These are phyloP conservation scores for Emiliania huxleyi DNA, from an alignment of 78 protist species.

Conservation along the genomic window DNA sequence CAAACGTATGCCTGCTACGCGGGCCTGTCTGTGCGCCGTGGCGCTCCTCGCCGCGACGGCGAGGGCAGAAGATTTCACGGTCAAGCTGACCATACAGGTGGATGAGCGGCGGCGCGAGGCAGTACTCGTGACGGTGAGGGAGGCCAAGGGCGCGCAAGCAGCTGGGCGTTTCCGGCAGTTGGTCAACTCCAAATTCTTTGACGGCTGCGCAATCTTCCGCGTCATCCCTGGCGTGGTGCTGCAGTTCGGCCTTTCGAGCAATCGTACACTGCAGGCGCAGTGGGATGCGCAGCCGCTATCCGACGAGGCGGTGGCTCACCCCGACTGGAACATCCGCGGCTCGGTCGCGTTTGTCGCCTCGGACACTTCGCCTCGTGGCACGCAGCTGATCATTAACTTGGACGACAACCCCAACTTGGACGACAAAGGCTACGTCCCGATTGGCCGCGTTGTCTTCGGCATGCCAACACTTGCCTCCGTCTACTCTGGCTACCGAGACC, in stretches of 20 bases:
- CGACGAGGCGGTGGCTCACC: neutral
- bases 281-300: neutral
- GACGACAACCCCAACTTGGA: constrained; percentile 37
- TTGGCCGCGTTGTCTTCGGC: constrained; percentile 13
- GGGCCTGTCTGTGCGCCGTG: too few species aligned
- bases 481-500: neutral
- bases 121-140: neutral
- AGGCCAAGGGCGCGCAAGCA: constrained; percentile 16
- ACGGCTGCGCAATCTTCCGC: constrained; percentile 22
- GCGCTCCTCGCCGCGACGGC: neutral
- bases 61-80: neutral
- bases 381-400: constrained; percentile 43
- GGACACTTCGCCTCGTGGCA: constrained; percentile 1
- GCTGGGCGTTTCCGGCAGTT: constrained; percentile 20
- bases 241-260: constrained; percentile 29
- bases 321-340: constrained; percentile 31
- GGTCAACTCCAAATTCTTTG: constrained; percentile 14
- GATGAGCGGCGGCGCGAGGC: neutral
- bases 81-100: neutral
- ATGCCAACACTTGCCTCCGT: neutral
- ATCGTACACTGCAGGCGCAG: neutral
- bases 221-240: constrained; percentile 20
- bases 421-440: constrained; percentile 27
- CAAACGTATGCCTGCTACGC: too few species aligned
- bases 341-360: constrained; percentile 3